Evolutionary conservation across 139 green algal species (phyloP), one percentile per base, ranked within the genome.

Genomic region (Tetradesmus obliquus): DNA sequence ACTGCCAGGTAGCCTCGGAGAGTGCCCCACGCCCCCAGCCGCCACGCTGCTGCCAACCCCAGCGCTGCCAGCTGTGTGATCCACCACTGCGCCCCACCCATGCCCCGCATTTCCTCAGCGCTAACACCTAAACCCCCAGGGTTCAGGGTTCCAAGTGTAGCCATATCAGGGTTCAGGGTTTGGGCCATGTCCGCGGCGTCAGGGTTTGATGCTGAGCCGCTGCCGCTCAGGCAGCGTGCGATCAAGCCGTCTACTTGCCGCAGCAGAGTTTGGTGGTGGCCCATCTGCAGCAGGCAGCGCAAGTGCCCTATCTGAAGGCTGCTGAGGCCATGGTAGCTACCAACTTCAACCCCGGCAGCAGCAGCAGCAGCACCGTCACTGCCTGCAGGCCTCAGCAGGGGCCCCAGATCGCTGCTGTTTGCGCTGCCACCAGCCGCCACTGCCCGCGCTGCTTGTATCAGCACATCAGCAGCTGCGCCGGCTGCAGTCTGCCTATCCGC

Each of bases 21-120:
- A n/a, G 94, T 55, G 0, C 94, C 90, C 98, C 98, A 99, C 17
- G 94, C 84, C 1, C 97, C 98, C 91, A 99, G 93, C 1, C 98
- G 95, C 98, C 98, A 99, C 0, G 97, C 94, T 12, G 97, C 97
- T 5, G 96, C 96, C 20, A 98, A 94, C 3, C 96, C 98, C 17
- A 92, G 62, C 4, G 96, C 95, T 0, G 94, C 94, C 58, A 99
- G 94, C 86, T 97, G 92, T 60, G 10, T n/a, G 2, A 91, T 51
- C 13, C 24, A 86, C 79, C 5, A 82, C 82, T 79, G 84, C n/a
- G 24, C 79, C 5, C n/a, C 81, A 15, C 82, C 60, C 32, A 79
- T 84, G 22, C 12, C 72, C 74, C 22, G n/a, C 57, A 8, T 76
- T 19, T 76, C 66, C 17, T 76, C 66, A 6, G 66, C 2, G 17